Conservation (phyloP, 768 basidiomycete genomes). For the Saitozyma podzolica region DNA sequence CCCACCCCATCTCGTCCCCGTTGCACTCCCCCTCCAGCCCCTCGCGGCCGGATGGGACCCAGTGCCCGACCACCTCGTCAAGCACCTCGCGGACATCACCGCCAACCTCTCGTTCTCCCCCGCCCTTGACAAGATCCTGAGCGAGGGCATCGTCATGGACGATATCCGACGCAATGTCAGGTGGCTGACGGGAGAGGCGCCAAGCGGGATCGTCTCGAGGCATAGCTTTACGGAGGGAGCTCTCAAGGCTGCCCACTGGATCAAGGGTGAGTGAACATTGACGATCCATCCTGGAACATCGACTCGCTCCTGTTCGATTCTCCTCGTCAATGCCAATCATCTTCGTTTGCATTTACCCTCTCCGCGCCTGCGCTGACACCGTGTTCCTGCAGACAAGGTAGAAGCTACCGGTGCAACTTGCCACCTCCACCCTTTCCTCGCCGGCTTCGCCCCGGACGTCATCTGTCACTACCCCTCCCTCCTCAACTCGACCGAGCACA, state of each 20-base stretch:
- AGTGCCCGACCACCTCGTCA: constrained; percentile 62
- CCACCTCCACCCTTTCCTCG: constrained; percentile 64
- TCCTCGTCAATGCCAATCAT: no score
- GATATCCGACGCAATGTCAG: constrained; percentile 71
- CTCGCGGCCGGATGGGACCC: constrained; percentile 54
- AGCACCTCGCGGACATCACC: constrained; percentile 64
- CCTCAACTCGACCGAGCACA: constrained; percentile 62
- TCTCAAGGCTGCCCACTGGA: constrained; percentile 67
- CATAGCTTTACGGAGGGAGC: constrained; percentile 77
- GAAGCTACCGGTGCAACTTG: constrained; percentile 76
- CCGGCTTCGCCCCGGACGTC: constrained; percentile 81
- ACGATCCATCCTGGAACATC: neutral
- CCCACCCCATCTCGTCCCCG: constrained; percentile 74
- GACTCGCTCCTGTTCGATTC: neutral
- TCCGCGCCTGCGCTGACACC: no score
- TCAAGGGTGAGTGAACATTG: constrained; percentile 59
- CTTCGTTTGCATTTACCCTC: no score
- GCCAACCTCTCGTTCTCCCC: constrained; percentile 67
- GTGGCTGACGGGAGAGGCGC: constrained; percentile 80
- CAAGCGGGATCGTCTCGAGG: constrained; percentile 71
- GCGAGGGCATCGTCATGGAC: constrained; percentile 63
- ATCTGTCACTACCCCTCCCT: constrained; percentile 71
- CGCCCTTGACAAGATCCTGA: constrained; percentile 66
- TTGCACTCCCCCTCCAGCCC: constrained; percentile 60
- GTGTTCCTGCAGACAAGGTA: constrained; percentile 50